A percentile compares a stretch with the other conserved stretches of the same genome.
Conservation (phyloP, 2,329 filamentous ascomycete genomes). For the Sporothrix globosa region DNA sequence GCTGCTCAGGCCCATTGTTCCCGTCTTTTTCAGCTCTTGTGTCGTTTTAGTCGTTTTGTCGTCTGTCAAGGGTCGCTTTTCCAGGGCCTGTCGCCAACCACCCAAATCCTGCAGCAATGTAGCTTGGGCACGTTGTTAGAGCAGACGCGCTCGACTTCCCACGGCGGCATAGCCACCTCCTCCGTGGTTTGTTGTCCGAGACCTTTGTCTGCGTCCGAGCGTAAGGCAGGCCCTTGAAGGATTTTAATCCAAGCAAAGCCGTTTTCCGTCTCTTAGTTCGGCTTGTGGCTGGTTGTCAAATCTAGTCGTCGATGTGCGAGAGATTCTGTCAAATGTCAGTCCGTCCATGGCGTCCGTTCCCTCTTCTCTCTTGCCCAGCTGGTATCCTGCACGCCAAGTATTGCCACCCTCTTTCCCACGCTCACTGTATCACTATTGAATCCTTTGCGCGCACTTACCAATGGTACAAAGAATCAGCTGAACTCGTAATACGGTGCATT, state of each 20-base stretch:
- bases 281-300: not conserved
- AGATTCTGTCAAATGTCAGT: not conserved
- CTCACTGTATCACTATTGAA: not conserved
- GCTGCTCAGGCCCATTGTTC: too few relatives aligned
- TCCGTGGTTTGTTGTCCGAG: not conserved
- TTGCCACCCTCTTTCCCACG: conserved; percentile 2
- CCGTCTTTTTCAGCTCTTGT: too few relatives aligned
- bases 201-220: not conserved
- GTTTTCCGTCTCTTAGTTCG: not conserved
- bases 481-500: not conserved
- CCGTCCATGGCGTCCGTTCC: not conserved
- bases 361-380: not conserved
- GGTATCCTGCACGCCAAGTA: not conserved
- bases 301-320: not conserved
- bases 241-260: not conserved
- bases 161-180: conserved; percentile 16
- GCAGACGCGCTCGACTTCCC: not conserved
- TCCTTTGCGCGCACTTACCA: not conserved
- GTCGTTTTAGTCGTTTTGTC: too few relatives aligned
- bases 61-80: not conserved
- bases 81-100: too few relatives aligned
- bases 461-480: conserved; percentile 1
- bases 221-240: not conserved
- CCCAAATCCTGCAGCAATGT: not conserved
- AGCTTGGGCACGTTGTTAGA: too few relatives aligned